Percentiles rank a stretch among this genome's conserved stretches.
Evolutionary conservation across 768 basidiomycete species (phyloP).

Genomic region (Naganishia onofrii): DNA sequence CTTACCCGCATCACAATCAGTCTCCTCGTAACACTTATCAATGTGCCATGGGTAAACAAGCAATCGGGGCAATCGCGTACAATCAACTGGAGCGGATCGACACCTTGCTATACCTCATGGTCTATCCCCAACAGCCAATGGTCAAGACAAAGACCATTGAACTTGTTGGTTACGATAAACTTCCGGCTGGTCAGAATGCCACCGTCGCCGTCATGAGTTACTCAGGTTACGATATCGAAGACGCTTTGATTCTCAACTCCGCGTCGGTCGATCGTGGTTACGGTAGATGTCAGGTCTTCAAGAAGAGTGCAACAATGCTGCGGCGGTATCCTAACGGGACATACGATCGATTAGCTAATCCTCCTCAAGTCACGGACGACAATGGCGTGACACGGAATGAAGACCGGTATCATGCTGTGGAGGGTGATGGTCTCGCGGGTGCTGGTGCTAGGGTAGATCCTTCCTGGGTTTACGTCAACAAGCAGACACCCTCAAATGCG

Average conservation of each 20-base stretch:
- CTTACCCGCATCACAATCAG: constrained; percentile 99
- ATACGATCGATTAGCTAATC: constrained; percentile 90
- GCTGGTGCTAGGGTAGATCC: constrained; percentile 92
- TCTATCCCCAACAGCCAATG: constrained; percentile 99
- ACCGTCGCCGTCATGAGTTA: constrained; percentile 99
- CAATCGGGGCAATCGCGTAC: constrained; percentile 96
- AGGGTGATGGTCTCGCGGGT: constrained; percentile 86
- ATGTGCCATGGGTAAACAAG: constrained; percentile 99
- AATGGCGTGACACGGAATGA: constrained; percentile 66
- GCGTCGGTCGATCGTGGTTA: constrained; percentile 96
- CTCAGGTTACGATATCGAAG: constrained; percentile 99
- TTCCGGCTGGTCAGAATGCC: constrained; percentile 97
- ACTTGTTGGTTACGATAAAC: constrained; percentile 88
- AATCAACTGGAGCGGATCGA: constrained; percentile 98
- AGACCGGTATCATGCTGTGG: constrained; percentile 82
- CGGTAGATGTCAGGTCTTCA: constrained; percentile 92
- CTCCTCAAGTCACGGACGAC: constrained; percentile 67
- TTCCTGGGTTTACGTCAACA: constrained; percentile 92
- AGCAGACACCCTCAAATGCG: constrained; percentile 92
- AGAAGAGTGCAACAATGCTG: constrained; percentile 90
- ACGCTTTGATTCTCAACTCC: constrained; percentile 93
- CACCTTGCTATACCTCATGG: constrained; percentile 92
- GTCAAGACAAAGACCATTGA: constrained; percentile 99
- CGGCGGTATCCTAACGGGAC: constrained; percentile 96
- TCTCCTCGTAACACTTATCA: constrained; percentile 99